Conservation (phyloP, 148 eudicot species). For the Vaccinium vitisidaea region DNA sequence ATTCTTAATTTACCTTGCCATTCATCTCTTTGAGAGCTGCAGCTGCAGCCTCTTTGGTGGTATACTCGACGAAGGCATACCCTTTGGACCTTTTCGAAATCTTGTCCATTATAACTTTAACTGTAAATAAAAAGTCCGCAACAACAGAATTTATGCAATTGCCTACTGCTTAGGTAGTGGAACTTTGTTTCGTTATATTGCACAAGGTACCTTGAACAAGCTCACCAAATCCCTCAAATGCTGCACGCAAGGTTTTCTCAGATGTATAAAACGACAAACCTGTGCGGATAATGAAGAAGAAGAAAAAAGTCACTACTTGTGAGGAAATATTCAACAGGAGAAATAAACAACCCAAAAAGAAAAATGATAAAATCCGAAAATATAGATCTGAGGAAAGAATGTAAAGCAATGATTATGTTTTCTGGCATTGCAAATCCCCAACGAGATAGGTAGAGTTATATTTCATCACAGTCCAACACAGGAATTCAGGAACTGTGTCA, state of each 20-base stretch:
- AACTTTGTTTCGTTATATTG: background rate
- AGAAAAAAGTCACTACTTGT: background rate
- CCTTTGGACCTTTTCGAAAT: slow-evolving; percentile 95
- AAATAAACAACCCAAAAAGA: background rate
- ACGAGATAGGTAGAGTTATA: background rate
- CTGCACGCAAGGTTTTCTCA: slow-evolving; percentile 82
- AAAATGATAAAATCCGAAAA: background rate
- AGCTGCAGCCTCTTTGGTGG: slow-evolving; percentile 68
- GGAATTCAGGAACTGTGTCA: background rate
- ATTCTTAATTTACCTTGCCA: slow-evolving; percentile 61
- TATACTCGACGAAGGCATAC: slow-evolving; percentile 80
- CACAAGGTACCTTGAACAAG: slow-evolving; percentile 58
- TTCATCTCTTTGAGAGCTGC: slow-evolving; percentile 86
- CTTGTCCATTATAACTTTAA: slow-evolving; percentile 91
- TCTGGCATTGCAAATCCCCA: background rate
- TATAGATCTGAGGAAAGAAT: background rate
- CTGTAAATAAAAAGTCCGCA: slow-evolving; percentile 32
- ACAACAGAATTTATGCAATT: slow-evolving; percentile 13
- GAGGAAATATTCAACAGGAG: background rate
- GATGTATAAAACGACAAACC: slow-evolving; percentile 97
- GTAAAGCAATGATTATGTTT: background rate
- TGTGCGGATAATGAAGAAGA: slow-evolving; percentile 18
- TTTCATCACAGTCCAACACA: background rate
- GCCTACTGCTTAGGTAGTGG: background rate
- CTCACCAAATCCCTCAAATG: slow-evolving; percentile 89